Evolutionary conservation across 345 rosid genomes (phyloP).

Genomic region (Eucalyptus curtisii): DNA sequence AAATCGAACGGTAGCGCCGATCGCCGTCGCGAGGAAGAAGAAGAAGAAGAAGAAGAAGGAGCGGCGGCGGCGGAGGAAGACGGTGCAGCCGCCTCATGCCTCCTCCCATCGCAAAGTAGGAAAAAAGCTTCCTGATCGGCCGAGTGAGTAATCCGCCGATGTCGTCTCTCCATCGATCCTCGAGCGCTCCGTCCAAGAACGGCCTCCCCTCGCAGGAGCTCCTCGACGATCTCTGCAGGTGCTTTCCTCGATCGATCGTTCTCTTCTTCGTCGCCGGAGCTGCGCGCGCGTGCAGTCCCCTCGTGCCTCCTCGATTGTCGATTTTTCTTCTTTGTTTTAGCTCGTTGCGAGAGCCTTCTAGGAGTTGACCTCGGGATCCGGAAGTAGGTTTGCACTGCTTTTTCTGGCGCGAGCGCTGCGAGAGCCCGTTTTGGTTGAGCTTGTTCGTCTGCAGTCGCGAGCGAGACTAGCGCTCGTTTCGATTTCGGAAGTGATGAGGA

Average conservation of each 20-base stretch:
- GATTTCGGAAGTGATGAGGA: neutral
- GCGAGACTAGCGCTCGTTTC: neutral
- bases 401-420: neutral
- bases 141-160: conserved; percentile 2
- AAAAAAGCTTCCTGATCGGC: neutral
- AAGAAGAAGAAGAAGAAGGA: neutral
- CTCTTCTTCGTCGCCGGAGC: neutral
- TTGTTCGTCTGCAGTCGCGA: neutral
- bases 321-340: neutral
- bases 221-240: conserved; percentile 99
- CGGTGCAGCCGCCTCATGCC: neutral
- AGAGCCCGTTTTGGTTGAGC: neutral
- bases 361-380: neutral
- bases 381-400: neutral
- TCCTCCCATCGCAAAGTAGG: neutral
- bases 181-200: conserved; percentile 64
- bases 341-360: neutral
- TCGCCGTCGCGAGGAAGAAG: neutral
- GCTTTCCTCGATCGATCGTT: neutral
- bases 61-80: neutral
- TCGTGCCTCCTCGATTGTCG: neutral
- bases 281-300: neutral
- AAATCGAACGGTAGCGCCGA: neutral
- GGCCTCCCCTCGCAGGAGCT: conserved; percentile 94
- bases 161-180: conserved; percentile 62